Conservation (phyloP, 2,329 filamentous ascomycete species). For the Sporothrix pallida region DNA sequence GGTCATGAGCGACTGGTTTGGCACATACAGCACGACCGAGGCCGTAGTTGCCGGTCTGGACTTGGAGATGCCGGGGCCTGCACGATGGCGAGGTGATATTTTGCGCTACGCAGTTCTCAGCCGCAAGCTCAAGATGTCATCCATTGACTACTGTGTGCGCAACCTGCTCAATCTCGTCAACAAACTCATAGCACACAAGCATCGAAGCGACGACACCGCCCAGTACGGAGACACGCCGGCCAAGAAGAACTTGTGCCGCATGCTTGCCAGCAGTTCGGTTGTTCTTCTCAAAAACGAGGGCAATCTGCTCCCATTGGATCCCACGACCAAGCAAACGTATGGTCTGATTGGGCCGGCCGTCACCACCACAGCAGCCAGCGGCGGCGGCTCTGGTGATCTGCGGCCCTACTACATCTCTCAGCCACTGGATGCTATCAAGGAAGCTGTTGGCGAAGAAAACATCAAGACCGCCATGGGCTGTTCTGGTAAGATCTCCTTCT, state of each 20-base stretch:
- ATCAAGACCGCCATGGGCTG: background rate
- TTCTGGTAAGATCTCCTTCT: background rate
- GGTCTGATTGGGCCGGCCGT: background rate
- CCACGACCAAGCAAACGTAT: background rate
- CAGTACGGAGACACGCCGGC: background rate
- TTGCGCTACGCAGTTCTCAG: background rate
- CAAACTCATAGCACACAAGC: background rate
- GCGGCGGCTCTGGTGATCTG: background rate
- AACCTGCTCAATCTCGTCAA: background rate
- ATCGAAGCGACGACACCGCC: background rate
- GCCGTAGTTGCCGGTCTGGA: background rate
- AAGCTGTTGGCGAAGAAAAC: background rate
- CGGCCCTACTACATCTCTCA: background rate
- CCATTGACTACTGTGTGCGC: background rate
- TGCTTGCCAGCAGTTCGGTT: background rate
- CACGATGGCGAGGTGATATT: background rate
- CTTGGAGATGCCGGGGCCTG: conserved; percentile 11
- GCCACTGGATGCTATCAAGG: background rate
- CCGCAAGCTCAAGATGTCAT: background rate
- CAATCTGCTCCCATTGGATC: background rate
- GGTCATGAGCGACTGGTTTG: conserved; percentile 62
- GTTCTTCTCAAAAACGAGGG: background rate
- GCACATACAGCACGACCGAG: conserved; percentile 7
- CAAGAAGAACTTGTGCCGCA: conserved; percentile 4
- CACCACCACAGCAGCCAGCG: background rate